phyloP scores from a whole-genome alignment of 768 basidiomycete species.

The Suillus variegatus region DNA sequence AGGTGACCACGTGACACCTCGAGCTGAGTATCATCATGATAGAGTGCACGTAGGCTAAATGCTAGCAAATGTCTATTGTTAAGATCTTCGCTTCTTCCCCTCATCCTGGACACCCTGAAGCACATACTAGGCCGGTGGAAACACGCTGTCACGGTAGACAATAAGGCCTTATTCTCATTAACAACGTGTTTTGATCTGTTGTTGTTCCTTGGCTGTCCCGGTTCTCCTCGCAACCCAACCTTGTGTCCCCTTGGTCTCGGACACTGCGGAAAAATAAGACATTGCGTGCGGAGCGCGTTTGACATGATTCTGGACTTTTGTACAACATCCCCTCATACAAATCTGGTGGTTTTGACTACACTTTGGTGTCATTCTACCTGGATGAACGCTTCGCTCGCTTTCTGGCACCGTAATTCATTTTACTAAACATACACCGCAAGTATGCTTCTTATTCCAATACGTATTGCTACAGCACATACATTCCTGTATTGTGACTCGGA shows the following conservation, averaged over 20 bases:
- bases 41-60: too few species aligned
- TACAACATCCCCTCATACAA: background rate
- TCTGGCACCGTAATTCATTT: background rate
- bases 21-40: too few species aligned
- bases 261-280: background rate
- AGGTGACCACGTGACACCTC: too few species aligned
- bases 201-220: background rate
- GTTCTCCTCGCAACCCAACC: background rate
- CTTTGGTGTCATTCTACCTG: background rate
- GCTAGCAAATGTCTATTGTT: too few species aligned
- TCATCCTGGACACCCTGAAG: too few species aligned
- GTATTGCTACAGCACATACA: background rate
- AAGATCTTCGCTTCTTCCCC: too few species aligned
- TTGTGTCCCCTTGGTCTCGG: background rate
- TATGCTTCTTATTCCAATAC: background rate
- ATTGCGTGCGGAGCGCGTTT: background rate
- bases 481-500: background rate
- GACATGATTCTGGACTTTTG: background rate
- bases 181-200: background rate
- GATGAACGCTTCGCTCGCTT: background rate
- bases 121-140: too few species aligned
- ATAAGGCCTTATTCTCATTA: too few species aligned
- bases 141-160: too few species aligned
- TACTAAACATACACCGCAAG: background rate
- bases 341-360: background rate